Conservation (phyloP, 192 early-diverging fungal species). For the Pilobolus umbonatus region DNA sequence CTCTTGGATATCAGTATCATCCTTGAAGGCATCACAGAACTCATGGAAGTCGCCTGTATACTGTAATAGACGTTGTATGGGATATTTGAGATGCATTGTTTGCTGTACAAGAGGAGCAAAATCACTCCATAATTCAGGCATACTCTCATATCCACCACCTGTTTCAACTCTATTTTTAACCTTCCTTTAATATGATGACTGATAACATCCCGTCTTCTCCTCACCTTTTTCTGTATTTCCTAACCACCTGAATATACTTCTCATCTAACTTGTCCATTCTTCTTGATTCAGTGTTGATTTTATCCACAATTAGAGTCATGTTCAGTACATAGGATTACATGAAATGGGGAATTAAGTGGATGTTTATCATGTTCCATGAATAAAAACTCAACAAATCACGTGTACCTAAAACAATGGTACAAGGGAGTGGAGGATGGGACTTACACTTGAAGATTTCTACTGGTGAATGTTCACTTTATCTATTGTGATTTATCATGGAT, state of each 20-base stretch:
- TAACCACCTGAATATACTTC: background rate
- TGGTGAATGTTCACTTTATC: too few species aligned
- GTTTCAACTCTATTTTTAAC: background rate
- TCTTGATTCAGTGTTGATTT: too few species aligned
- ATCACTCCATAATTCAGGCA: slow-evolving; percentile 10
- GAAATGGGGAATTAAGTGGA: too few species aligned
- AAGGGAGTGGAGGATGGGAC: too few species aligned
- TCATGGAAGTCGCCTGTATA: slow-evolving; percentile 13
- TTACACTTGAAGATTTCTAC: too few species aligned
- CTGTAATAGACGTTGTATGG: slow-evolving; percentile 6
- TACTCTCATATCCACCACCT: slow-evolving; percentile 1
- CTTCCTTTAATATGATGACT: background rate
- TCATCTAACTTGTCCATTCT: background rate
- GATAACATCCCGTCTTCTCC: background rate
- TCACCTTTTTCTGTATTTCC: background rate
- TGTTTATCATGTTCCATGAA: too few species aligned
- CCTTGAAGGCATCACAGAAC: slow-evolving; percentile 9
- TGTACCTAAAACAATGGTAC: too few species aligned
- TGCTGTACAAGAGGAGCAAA: background rate
- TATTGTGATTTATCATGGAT: too few species aligned
- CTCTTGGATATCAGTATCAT: slow-evolving; percentile 5
- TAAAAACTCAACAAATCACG: too few species aligned
- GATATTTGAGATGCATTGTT: background rate
- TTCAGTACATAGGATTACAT: too few species aligned
- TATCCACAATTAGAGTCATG: too few species aligned